These are phyloP conservation scores for Wickerhamiella azyma DNA, from an alignment of 805 yeast genomes.

Conservation along the genomic window DNA sequence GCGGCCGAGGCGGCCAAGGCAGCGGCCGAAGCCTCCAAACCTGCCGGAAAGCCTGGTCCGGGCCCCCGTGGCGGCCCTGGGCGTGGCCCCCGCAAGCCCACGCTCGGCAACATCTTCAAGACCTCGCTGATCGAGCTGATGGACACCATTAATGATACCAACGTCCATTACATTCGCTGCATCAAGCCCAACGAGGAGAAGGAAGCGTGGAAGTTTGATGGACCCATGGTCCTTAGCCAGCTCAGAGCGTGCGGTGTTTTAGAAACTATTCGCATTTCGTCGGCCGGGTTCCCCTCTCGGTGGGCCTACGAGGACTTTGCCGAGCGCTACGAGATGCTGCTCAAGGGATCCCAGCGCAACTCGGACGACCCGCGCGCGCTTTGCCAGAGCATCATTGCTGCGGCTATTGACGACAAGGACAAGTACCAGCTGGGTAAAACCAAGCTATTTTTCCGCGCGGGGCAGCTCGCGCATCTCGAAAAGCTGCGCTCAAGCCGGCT, in stretches of 20 bases:
- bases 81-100: slow-evolving; percentile 61
- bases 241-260: slow-evolving; percentile 97
- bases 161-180: slow-evolving; percentile 93
- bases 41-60: slow-evolving; percentile 23
- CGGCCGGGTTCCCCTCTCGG: slow-evolving; percentile 96
- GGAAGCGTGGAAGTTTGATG: slow-evolving; percentile 91
- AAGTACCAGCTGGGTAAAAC: slow-evolving; percentile 86
- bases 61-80: slow-evolving; percentile 20
- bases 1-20: slow-evolving; percentile 24
- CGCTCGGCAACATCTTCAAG: slow-evolving; percentile 89
- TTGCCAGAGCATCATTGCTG: slow-evolving; percentile 52
- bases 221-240: slow-evolving; percentile 88
- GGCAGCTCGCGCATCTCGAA: slow-evolving; percentile 86
- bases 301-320: slow-evolving; percentile 93
- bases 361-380: slow-evolving; percentile 54
- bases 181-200: slow-evolving; percentile 92
- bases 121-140: slow-evolving; percentile 82
- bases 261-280: slow-evolving; percentile 89
- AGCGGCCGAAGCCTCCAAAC: no score
- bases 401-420: slow-evolving; percentile 44
- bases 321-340: slow-evolving; percentile 70
- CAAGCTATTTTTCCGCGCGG: slow-evolving; percentile 91
- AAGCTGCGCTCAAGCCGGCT: slow-evolving; percentile 70
- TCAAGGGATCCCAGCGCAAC: slow-evolving; percentile 42
- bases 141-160: slow-evolving; percentile 85